Conservation (phyloP, 1,284 basidiomycete species). For the Coniophora puteana region DNA sequence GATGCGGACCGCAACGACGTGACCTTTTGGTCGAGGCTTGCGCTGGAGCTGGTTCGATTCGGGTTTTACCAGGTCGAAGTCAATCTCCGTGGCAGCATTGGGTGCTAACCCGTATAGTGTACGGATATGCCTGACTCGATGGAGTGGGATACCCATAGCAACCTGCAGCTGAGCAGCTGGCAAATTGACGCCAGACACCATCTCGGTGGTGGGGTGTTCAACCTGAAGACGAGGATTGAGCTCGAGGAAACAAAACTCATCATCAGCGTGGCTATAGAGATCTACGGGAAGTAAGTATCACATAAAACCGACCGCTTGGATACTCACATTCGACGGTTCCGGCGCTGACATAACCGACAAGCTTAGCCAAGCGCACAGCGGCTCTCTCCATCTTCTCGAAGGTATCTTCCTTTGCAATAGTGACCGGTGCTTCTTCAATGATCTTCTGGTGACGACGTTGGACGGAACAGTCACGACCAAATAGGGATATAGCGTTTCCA, state of each 20-base stretch:
- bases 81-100: constrained; percentile 85
- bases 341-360: constrained; percentile 98
- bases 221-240: constrained; percentile 99
- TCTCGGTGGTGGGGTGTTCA: constrained; percentile 99
- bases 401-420: constrained; percentile 87
- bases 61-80: constrained; percentile 93
- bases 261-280: constrained; percentile 93
- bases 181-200: constrained; percentile 98
- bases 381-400: constrained; percentile 99
- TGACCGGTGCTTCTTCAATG: constrained; percentile 99
- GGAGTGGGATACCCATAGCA: constrained; percentile 97
- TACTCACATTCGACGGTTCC: constrained; percentile 94
- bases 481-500: constrained; percentile 98
- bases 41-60: constrained; percentile 87
- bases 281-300: constrained; percentile 43
- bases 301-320: background rate
- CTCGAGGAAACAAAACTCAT: constrained; percentile 97
- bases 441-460: constrained; percentile 99
- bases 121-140: constrained; percentile 95
- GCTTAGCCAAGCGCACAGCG: constrained; percentile 94
- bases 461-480: constrained; percentile 99
- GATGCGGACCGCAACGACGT: constrained; percentile 98
- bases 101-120: constrained; percentile 94
- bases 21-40: constrained; percentile 95
- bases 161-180: constrained; percentile 97